These are phyloP conservation scores for Paraphoma chrysanthemicola DNA, from an alignment of 2,329 filamentous ascomycete species.

Conservation along the genomic window DNA sequence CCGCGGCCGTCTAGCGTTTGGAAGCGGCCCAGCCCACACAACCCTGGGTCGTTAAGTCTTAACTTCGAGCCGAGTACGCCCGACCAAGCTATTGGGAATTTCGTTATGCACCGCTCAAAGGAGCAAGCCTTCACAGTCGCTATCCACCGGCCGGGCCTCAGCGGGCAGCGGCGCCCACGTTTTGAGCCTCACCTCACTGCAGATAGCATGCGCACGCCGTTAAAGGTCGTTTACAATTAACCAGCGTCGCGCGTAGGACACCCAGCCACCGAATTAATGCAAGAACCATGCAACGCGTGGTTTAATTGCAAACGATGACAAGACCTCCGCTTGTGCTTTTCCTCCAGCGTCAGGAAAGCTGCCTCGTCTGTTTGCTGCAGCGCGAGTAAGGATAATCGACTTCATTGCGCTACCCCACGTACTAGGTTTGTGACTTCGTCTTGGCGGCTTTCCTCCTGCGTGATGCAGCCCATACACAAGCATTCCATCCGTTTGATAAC, in stretches of 20 bases:
- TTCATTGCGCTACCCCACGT: conserved; percentile 32
- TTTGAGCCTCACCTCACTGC: conserved; percentile 38
- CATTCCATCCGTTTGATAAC: conserved; percentile 3
- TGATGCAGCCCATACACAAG: conserved; percentile 32
- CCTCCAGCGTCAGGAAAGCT: not conserved
- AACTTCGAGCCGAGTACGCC: conserved; percentile 41
- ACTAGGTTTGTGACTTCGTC: conserved; percentile 26
- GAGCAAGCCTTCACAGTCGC: conserved; percentile 10
- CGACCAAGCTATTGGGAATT: conserved; percentile 40
- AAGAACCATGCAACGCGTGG: not conserved
- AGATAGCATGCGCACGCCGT: not conserved
- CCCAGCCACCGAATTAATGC: conserved; percentile 1
- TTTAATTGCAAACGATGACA: conserved; percentile 18
- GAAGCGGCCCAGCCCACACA: conserved; percentile 21
- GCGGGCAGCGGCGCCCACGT: conserved; percentile 38
- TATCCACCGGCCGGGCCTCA: conserved; percentile 15
- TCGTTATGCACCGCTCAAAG: conserved; percentile 26
- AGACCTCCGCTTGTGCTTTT: conserved; percentile 5
- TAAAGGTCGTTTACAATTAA: not conserved
- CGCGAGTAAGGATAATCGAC: conserved; percentile 34
- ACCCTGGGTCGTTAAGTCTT: conserved; percentile 28
- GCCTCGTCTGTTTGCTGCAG: conserved; percentile 15
- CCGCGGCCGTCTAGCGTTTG: conserved; percentile 21
- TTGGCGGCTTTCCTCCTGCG: conserved; percentile 38
- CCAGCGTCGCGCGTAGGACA: not conserved